Evolutionary conservation across 495 filamentous ascomycete genomes (phyloP), one percentile per base, ranked within the genome.

Genomic region (Alectoria sarmentosa): DNA sequence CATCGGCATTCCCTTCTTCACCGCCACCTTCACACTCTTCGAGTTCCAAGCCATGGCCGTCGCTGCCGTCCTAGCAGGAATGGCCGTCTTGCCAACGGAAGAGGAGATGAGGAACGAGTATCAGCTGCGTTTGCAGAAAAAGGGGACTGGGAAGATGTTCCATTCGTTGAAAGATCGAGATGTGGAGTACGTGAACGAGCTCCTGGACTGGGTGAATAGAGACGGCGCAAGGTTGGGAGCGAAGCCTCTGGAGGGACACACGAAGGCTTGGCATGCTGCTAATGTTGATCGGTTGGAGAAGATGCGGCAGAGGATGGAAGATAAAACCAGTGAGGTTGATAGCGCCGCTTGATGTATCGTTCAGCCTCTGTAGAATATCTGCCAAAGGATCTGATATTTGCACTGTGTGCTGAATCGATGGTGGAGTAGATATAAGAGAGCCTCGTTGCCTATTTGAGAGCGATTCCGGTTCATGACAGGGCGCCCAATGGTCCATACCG

Each of bases 91-190:
- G 3, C 87, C 86, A 0, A 39, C 73, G 0, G 41, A 71, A 37
- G 71, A 72, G 8, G 72, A 69, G 1, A 84, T 89, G 81, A 74
- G 77, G 58, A 60, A 62, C 3, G 82, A 87, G 66, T 88, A 89
- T 63, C 62, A 65, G 38, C 73, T 75, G 36, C 73, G 75, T 23
- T 65, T 83, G 14, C 48, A 66, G 39, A 65, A 63, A 11, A 82
- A 82, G 61, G 84, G 83, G 0, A 63, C 69, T 23, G 83, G 84
- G 8, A 79, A 80, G 37, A 69, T 57, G 1, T 86, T 88, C 36
- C 84, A 86, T 70, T 79, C 78, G 11, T 69, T 85, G n/a, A 79
- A 74, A 57, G 80, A 79, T 26, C 65, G 73, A 23, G 84, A 86
- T 62, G 72, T 83, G 23, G 63, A 66, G 21, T 88, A 87, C 70